Conservation (phyloP, 495 filamentous ascomycete genomes). For the Aspergillus funiculosus region DNA sequence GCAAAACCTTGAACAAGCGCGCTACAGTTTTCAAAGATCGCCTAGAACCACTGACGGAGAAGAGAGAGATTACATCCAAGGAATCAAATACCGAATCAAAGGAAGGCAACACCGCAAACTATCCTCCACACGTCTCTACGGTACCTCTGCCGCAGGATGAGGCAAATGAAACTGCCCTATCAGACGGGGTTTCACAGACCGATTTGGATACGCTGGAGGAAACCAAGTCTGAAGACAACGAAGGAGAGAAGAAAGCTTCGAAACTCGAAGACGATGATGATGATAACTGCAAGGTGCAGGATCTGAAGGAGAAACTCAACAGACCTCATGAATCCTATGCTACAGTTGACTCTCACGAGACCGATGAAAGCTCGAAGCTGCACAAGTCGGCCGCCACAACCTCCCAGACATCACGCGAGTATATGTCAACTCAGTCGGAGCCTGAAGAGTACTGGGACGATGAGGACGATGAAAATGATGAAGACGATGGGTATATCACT, state of each 20-base stretch:
- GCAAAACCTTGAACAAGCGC: conserved; percentile 54
- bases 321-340: conserved; percentile 17
- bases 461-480: conserved; percentile 70
- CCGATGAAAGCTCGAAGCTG: conserved; percentile 9
- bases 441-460: conserved; percentile 72
- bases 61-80: conserved; percentile 33
- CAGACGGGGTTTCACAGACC: conserved; percentile 4
- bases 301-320: conserved; percentile 1
- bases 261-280: conserved; percentile 29
- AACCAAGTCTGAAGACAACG: conserved; percentile 9
- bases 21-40: conserved; percentile 63
- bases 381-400: conserved; percentile 11
- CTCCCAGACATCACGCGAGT: conserved; percentile 17
- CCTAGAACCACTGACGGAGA: conserved; percentile 30
- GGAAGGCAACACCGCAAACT: conserved; percentile 15
- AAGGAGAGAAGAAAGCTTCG: conserved; percentile 12
- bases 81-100: conserved; percentile 23
- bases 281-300: conserved; percentile 26
- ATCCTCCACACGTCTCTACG: conserved; percentile 2
- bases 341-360: conserved; percentile 10
- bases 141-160: conserved; percentile 12
- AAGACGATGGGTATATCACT: conserved; percentile 77
- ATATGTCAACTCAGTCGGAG: conserved; percentile 40
- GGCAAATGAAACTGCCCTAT: conserved; percentile 5
- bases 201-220: conserved; percentile 20